Evolutionary conservation across 768 basidiomycete species (phyloP).

Genomic region (Lactarius pseudohatsudake): DNA sequence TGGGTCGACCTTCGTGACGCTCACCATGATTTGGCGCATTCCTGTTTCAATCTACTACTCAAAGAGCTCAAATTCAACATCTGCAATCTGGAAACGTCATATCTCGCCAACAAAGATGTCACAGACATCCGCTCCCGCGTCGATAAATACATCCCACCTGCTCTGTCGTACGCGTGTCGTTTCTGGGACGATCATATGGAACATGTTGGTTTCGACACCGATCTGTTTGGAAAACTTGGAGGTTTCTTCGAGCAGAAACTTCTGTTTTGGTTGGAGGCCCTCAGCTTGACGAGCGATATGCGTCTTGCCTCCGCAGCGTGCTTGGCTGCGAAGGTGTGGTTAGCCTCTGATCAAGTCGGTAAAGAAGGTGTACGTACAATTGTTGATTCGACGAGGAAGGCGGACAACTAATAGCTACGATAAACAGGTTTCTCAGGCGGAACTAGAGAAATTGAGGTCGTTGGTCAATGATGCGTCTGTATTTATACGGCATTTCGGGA

Average conservation of each 20-base stretch:
- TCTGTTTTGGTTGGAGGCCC: background rate
- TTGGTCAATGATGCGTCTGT: too few species aligned
- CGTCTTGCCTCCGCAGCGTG: background rate
- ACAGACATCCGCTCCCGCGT: background rate
- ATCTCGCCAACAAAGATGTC: background rate
- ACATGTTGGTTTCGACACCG: background rate
- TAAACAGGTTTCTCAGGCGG: too few species aligned
- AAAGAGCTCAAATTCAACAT: background rate
- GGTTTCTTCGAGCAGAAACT: background rate
- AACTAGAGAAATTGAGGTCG: too few species aligned
- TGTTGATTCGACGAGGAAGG: background rate
- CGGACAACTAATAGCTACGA: too few species aligned
- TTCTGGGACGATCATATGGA: constrained; percentile 9
- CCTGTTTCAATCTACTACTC: background rate
- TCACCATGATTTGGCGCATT: background rate
- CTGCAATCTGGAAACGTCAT: constrained; percentile 3
- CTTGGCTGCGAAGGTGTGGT: background rate
- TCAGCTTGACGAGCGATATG: background rate
- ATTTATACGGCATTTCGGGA: too few species aligned
- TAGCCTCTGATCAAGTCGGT: background rate
- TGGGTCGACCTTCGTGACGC: background rate
- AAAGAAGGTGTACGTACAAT: background rate
- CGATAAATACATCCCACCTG: background rate
- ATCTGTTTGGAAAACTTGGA: background rate
- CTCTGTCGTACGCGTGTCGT: constrained; percentile 1